A percentile compares a stretch with the other conserved stretches of the same genome.
Evolutionary conservation across 2,329 filamentous ascomycete species (phyloP).

Genomic region (Ambrosiella beaveri): DNA sequence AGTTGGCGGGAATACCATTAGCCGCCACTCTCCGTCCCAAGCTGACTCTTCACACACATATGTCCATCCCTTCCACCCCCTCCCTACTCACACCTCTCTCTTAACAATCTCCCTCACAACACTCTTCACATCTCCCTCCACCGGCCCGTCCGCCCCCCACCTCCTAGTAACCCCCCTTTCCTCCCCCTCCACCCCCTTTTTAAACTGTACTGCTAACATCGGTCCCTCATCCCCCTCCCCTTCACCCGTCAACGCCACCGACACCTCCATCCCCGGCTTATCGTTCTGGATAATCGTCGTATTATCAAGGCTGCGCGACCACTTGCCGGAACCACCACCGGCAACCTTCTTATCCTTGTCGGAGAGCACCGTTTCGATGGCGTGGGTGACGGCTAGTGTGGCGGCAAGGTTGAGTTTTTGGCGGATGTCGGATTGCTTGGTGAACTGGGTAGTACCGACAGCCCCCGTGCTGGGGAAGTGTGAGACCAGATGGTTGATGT

Average conservation of each 20-base stretch:
- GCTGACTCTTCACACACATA: neutral
- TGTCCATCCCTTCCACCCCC: neutral
- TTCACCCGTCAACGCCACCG: neutral
- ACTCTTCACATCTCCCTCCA: too few species aligned
- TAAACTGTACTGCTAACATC: neutral
- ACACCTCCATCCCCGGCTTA: neutral
- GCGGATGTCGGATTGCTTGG: constrained; percentile 26
- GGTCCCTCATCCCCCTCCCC: neutral
- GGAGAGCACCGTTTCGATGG: constrained; percentile 18
- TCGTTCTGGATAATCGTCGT: neutral
- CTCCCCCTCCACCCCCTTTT: neutral
- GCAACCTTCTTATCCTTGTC: constrained; percentile 1
- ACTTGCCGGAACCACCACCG: neutral
- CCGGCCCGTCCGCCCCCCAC: too few species aligned
- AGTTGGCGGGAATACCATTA: neutral
- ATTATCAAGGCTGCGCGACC: constrained; percentile 2
- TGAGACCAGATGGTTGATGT: constrained; percentile 19
- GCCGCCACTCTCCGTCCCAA: neutral
- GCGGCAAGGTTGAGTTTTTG: constrained; percentile 30
- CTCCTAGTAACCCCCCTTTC: too few species aligned
- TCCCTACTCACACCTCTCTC: too few species aligned
- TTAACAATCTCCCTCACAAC: too few species aligned
- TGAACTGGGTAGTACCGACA: constrained; percentile 22
- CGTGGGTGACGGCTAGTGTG: constrained; percentile 24
- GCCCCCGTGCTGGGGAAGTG: constrained; percentile 25